Base-by-base conservation (phyloP, 2,329 filamentous ascomycete genomes). In the Alternaria consortialis region DNA sequence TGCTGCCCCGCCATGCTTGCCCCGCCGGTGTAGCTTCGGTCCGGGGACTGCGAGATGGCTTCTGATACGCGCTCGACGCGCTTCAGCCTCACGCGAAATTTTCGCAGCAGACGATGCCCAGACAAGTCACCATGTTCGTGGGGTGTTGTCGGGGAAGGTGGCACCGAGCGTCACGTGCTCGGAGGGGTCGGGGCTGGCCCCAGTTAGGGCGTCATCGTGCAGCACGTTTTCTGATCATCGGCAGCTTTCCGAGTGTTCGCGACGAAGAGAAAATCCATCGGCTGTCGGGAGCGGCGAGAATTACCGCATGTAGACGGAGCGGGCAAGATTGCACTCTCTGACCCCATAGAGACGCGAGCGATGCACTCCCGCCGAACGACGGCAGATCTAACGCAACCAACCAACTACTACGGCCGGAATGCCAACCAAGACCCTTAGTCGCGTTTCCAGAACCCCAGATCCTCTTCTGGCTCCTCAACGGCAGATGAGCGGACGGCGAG, bases 401-500 rank as follows among this genome's bases (percentile, higher is more conserved):
- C 73, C 74, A 76, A 75, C 72, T 72, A 70, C 44, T 43, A 58
- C 46, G 56, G n/a, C 25, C 44, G 55, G 47, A 64, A 56, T 68
- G 32, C 51, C 50, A 53, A 46, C 44, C 12, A 50, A 13, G 46
- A 36, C 54, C 58, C 61, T 63, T 62, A 69, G 65, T 64, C 29
- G 7, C 53, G 23, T 59, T 71, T 68, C 65, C 55, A 72, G 61
- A 70, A 68, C 63, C 59, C 59, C 58, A 62, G 58, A 65, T 67
- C 61, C 57, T 53, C 31, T 29, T 43, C 36, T 43, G 53, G 29
- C 57, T 52, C 25, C 37, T 60, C 53, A 48, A 55, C 46, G 47
- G 56, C 39, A 43, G 47, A 39, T 36, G 59, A 58, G 48, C 50
- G 31, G 15, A 56, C 74, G 74, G 74, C 67, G 62, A 65, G 57